phyloP scores from a whole-genome alignment of 2,329 filamentous ascomycete species.

The Septoria petroselini region DNA sequence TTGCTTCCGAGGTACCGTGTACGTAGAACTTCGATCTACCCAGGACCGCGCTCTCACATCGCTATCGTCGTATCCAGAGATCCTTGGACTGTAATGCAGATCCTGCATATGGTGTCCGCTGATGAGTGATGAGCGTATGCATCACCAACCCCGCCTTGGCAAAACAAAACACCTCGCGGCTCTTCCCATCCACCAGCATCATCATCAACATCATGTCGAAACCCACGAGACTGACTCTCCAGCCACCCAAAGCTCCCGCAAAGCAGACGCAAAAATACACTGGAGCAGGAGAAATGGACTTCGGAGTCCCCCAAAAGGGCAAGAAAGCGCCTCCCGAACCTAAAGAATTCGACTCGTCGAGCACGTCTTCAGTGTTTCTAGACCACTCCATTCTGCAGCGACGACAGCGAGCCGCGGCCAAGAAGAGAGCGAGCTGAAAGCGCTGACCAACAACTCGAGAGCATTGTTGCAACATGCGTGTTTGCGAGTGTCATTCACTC shows the following conservation, averaged over 20 bases:
- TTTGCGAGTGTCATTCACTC: neutral
- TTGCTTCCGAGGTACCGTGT: too few relatives aligned
- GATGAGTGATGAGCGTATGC: too few relatives aligned
- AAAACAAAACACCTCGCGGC: neutral
- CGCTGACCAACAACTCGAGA: too few relatives aligned
- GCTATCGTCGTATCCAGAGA: too few relatives aligned
- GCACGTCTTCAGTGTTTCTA: constrained; percentile 8
- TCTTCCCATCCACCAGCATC: neutral
- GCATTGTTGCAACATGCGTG: too few relatives aligned
- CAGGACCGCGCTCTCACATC: too few relatives aligned
- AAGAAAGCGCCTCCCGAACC: constrained; percentile 5
- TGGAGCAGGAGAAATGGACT: constrained; percentile 1
- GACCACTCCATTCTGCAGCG: constrained; percentile 11
- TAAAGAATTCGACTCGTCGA: constrained; percentile 16
- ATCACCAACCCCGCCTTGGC: constrained; percentile 5
- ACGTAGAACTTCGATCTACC: too few relatives aligned
- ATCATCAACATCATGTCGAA: neutral
- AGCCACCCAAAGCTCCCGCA: neutral
- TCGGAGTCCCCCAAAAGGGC: constrained; percentile 8
- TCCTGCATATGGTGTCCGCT: too few relatives aligned
- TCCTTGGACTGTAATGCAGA: too few relatives aligned
- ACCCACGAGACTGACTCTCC: neutral
- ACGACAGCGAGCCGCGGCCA: neutral
- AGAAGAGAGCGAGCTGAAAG: neutral
- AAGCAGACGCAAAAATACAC: neutral